Base-by-base conservation (phyloP, 148 eudicot genomes). In the Diospyros lotus region DNA sequence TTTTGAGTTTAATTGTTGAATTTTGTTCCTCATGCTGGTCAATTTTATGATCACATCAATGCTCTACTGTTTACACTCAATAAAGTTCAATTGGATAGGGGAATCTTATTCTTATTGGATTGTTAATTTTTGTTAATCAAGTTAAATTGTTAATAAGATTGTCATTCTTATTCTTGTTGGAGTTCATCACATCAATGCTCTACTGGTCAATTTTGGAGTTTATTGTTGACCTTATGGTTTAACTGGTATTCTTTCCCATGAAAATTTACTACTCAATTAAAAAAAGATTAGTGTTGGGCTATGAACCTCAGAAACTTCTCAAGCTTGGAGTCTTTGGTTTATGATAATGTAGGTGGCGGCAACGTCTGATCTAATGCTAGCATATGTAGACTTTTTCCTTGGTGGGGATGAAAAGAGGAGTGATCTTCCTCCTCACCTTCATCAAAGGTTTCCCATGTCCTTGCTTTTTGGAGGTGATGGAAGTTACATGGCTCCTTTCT, bases 331-430 rank as follows among this genome's bases (percentile, higher is more conserved):
- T 42, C 17, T 40, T 70, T 60, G 38, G 44, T 28, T 17, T 40
- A 43, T 77, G 56, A 66, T 50, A 42, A 62, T 73, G 56, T 65
- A 91, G 99, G 98, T 96, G 75, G 99, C 97, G 73, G 97, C 98
- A 74, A 91, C 99, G 46, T 85, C 99, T 79, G 99, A 96, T 78
- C 82, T 96, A 79, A 96, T 93, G 91, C 87, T 96, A 71, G 99
- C 93, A 42, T 93, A 88, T 81, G 86, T 96, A 74, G 99, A 96
- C 73, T 89, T 93, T 71, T 96, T 87, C 79, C 98, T 96, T 70
- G 99, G 99, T 28, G 99, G 99, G 64, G 99, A 96, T 83, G 99
- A 96, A 78, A 96, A 91, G 82, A 89, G 98, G 86, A 86, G 78
- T 64, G 99, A 93, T 87, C 97, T 89, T 74, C 99, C 98, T 78